Conservation (phyloP, 2,329 filamentous ascomycete genomes). For the Nothophaeocryptopus gaeumannii region DNA sequence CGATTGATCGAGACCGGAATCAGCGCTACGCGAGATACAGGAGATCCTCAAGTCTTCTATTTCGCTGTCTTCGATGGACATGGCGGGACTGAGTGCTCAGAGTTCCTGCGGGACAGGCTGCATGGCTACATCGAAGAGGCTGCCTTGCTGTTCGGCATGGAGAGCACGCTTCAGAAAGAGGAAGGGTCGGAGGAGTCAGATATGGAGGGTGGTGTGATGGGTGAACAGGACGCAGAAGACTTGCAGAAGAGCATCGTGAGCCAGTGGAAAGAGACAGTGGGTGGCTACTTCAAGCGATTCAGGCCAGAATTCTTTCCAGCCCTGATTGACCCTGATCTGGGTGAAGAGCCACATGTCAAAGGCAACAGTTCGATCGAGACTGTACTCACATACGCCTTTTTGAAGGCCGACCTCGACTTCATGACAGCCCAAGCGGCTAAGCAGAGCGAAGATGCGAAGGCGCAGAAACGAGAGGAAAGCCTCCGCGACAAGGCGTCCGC, state of each 20-base stretch:
- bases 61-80: constrained; percentile 97
- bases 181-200: constrained; percentile 38
- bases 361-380: constrained; percentile 65
- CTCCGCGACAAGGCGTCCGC: constrained; percentile 8
- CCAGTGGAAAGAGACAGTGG: constrained; percentile 79
- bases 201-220: constrained; percentile 43
- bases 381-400: constrained; percentile 85
- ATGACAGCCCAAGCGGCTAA: constrained; percentile 84
- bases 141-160: constrained; percentile 70
- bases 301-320: constrained; percentile 67
- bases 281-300: constrained; percentile 92
- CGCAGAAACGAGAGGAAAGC: constrained; percentile 11
- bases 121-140: constrained; percentile 87
- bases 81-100: constrained; percentile 83
- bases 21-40: constrained; percentile 71
- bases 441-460: constrained; percentile 38
- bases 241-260: constrained; percentile 70
- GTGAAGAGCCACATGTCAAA: constrained; percentile 11
- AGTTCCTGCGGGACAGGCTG: constrained; percentile 77
- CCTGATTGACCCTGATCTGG: constrained; percentile 14
- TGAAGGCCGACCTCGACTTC: constrained; percentile 92
- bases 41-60: constrained; percentile 95
- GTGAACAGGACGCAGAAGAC: constrained; percentile 61
- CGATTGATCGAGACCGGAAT: constrained; percentile 28
- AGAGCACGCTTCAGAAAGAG: constrained; percentile 64